Percentiles rank a stretch among this genome's conserved stretches.
Conservation (phyloP, 1,284 basidiomycete genomes). For the Vanrija sp. region DNA sequence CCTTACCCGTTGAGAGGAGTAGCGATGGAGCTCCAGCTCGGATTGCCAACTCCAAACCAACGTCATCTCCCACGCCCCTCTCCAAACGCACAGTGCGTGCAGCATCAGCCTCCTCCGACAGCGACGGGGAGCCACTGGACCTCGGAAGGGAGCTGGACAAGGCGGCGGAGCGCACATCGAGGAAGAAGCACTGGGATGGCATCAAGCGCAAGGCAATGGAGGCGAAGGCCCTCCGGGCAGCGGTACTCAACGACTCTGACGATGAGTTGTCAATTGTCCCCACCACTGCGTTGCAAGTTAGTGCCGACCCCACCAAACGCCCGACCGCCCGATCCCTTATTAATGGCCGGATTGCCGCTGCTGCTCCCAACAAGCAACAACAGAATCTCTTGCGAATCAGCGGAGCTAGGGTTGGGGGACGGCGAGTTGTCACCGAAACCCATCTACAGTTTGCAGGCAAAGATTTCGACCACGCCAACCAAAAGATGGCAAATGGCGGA, state of each 20-base stretch:
- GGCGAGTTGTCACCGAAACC: conserved; percentile 25
- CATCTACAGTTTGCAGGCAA: conserved; percentile 30
- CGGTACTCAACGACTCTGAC: conserved; percentile 5
- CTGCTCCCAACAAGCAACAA: conserved; percentile 18
- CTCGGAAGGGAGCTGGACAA: neutral
- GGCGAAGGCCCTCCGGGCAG: neutral
- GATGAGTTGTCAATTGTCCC: conserved; percentile 21
- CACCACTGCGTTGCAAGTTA: neutral
- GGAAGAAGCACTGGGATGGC: neutral
- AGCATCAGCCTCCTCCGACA: neutral
- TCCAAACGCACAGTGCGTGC: neutral
- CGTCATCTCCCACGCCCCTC: conserved; percentile 17
- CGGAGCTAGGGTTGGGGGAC: too few species aligned
- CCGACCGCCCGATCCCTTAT: conserved; percentile 26
- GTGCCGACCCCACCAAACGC: neutral
- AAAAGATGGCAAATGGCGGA: conserved; percentile 24
- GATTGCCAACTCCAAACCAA: neutral
- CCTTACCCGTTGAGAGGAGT: conserved; percentile 2
- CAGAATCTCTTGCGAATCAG: conserved; percentile 22
- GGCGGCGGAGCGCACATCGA: neutral
- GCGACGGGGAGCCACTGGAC: neutral
- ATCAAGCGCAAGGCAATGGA: neutral
- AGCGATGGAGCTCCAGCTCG: neutral
- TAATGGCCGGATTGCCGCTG: neutral
- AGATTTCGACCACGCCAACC: conserved; percentile 24